These are phyloP conservation scores for Pluteus cervinus DNA, from an alignment of 768 basidiomycete genomes.

Conservation along the genomic window DNA sequence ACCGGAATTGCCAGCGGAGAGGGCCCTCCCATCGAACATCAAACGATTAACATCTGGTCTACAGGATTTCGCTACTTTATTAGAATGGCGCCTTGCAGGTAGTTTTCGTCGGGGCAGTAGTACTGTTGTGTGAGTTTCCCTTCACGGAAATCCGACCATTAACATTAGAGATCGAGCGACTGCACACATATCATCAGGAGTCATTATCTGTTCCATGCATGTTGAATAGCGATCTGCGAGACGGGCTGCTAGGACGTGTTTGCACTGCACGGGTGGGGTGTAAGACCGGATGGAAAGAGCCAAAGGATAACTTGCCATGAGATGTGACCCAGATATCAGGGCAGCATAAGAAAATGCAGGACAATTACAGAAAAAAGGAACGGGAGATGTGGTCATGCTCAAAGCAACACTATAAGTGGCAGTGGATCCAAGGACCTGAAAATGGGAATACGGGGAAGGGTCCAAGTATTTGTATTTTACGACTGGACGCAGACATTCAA, in stretches of 20 bases:
- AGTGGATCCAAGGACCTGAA: conserved; percentile 63
- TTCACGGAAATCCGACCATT: no score
- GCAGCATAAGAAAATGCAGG: conserved; percentile 67
- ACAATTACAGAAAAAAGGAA: conserved; percentile 65
- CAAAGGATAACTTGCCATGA: conserved; percentile 47
- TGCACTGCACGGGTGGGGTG: conserved; percentile 46
- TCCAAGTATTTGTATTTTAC: conserved; percentile 52
- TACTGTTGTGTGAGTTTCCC: no score
- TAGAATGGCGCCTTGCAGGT: no score
- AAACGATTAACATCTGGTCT: no score
- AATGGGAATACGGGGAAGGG: conserved; percentile 52
- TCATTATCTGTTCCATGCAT: conserved; percentile 43
- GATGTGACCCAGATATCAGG: conserved; percentile 49
- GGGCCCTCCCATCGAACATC: no score
- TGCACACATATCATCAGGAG: conserved; percentile 41
- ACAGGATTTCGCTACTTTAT: no score
- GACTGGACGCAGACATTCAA: conserved; percentile 39
- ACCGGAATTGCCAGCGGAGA: no score
- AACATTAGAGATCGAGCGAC: conserved; percentile 30
- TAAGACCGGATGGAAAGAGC: conserved; percentile 5
- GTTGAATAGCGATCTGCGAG: conserved; percentile 51
- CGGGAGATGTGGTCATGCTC: conserved; percentile 28
- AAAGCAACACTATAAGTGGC: conserved; percentile 56
- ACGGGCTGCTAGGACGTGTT: conserved; percentile 66
- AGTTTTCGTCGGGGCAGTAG: no score